phyloP scores from a whole-genome alignment of 345 rosid genomes.

The Conringia planisiliqua region DNA sequence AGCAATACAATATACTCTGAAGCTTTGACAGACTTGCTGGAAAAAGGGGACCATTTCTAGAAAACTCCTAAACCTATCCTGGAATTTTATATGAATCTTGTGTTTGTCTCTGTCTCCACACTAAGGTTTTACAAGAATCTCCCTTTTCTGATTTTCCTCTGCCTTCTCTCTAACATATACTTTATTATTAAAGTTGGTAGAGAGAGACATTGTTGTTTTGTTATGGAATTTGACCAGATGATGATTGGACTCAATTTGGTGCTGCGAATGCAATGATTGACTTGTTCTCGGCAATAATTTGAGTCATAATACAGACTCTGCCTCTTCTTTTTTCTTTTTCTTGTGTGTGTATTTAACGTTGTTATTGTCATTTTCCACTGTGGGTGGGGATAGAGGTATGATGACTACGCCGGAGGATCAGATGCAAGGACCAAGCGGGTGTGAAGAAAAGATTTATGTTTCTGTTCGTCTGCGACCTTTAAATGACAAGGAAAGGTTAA shows the following conservation, averaged over 20 bases:
- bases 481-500: conserved; percentile 70
- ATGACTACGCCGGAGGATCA: conserved; percentile 47
- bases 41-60: conserved; percentile 37
- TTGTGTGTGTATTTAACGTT: not conserved
- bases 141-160: conserved; percentile 7
- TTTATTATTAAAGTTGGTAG: conserved; percentile 12
- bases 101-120: conserved; percentile 32
- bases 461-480: conserved; percentile 87
- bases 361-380: not conserved
- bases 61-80: conserved; percentile 34
- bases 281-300: conserved; percentile 28
- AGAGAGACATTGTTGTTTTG: conserved; percentile 27
- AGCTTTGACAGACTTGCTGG: conserved; percentile 46
- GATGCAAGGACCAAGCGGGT: conserved; percentile 39
- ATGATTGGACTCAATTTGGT: conserved; percentile 32
- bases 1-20: too few relatives aligned
- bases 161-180: not conserved
- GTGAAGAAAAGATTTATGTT: conserved; percentile 67
- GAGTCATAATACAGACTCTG: not conserved
- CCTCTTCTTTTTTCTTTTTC: conserved; percentile 10
- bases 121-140: conserved; percentile 14
- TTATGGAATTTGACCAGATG: conserved; percentile 32
- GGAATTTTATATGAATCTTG: not conserved
- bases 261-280: conserved; percentile 46
- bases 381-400: conserved; percentile 33